Conservation (phyloP, 2,329 filamentous ascomycete species). For the Helotiales sp. region DNA sequence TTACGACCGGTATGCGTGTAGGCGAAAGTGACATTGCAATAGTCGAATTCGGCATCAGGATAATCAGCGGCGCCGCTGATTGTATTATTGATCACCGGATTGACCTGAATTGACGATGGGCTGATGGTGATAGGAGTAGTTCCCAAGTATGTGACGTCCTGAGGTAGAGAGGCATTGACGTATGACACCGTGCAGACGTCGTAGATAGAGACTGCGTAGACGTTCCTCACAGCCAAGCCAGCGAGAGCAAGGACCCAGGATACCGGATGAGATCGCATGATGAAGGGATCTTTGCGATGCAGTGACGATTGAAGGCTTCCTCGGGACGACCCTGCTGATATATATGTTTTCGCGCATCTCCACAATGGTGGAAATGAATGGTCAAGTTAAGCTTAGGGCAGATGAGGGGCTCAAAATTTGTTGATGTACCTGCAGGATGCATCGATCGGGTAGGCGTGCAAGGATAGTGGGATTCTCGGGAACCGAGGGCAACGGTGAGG, state of each 20-base stretch:
- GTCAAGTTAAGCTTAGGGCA: background rate
- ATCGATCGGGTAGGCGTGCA: background rate
- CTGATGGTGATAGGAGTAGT: conserved; percentile 19
- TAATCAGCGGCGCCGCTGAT: conserved; percentile 33
- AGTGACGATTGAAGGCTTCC: background rate
- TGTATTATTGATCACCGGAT: conserved; percentile 35
- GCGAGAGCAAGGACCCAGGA: background rate
- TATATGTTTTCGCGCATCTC: background rate
- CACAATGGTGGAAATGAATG: background rate
- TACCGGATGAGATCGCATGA: background rate
- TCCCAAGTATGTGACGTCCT: conserved; percentile 3
- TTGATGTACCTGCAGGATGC: background rate
- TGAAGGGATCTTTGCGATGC: background rate
- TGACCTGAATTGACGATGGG: conserved; percentile 39
- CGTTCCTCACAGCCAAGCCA: background rate
- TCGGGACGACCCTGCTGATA: background rate
- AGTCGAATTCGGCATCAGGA: conserved; percentile 34
- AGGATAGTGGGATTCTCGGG: background rate
- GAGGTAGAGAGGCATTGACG: background rate
- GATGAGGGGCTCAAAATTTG: background rate
- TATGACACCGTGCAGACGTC: conserved; percentile 1
- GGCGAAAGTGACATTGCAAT: conserved; percentile 33
- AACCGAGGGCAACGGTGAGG: background rate
- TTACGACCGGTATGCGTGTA: conserved; percentile 30
- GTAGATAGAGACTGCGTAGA: background rate